Conservation (phyloP, 208 protist species). For the Leishmania aethiopica region DNA sequence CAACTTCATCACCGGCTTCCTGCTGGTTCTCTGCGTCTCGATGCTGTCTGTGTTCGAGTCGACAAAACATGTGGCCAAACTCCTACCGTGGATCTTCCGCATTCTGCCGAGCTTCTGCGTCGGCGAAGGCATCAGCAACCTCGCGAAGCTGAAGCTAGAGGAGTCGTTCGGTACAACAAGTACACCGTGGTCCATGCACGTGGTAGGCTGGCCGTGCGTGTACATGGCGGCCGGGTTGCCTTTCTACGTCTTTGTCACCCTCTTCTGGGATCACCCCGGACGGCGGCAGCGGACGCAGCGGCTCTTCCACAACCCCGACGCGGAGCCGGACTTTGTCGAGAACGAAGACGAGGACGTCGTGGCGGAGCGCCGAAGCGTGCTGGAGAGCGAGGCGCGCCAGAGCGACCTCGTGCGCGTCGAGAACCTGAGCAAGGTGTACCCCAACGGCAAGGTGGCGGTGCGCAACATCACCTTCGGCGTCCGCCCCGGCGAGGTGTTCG, state of each 20-base stretch:
- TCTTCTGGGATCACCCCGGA: constrained; percentile 69
- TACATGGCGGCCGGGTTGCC: constrained; percentile 69
- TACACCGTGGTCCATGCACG: constrained; percentile 43
- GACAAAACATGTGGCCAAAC: constrained; percentile 42
- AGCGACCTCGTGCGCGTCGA: constrained; percentile 58
- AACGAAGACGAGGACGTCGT: constrained; percentile 50
- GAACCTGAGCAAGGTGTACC: constrained; percentile 68
- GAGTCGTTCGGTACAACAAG: constrained; percentile 32
- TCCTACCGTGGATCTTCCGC: constrained; percentile 63
- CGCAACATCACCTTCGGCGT: constrained; percentile 77
- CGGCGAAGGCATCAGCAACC: constrained; percentile 75
- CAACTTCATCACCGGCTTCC: constrained; percentile 83
- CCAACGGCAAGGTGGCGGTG: constrained; percentile 69
- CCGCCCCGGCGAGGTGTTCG: constrained; percentile 78
- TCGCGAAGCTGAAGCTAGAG: constrained; percentile 39
- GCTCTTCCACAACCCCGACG: constrained; percentile 32
- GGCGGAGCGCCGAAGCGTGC: constrained; percentile 46
- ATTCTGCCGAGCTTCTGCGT: constrained; percentile 77
- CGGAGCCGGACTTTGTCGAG: constrained; percentile 31
- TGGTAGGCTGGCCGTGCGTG: constrained; percentile 53
- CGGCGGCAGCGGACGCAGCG: constrained; percentile 36
- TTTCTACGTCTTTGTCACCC: constrained; percentile 58
- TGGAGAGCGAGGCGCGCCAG: constrained; percentile 24
- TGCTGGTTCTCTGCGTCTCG: constrained; percentile 59
- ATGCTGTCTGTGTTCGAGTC: constrained; percentile 49